A percentile compares a stretch with the other conserved stretches of the same genome.
Evolutionary conservation across 805 yeast species (phyloP).

Genomic region (Lipomyces anomalus): DNA sequence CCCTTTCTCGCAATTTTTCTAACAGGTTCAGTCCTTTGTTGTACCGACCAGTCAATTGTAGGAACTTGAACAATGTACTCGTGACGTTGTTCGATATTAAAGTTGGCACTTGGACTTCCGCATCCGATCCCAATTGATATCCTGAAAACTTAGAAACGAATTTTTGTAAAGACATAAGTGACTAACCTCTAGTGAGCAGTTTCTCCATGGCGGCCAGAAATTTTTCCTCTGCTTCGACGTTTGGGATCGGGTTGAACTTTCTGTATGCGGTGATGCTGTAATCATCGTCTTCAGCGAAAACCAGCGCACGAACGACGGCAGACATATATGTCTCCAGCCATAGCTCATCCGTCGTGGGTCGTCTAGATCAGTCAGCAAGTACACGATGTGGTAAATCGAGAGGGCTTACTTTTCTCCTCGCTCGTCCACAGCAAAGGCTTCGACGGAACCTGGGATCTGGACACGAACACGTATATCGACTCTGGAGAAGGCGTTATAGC

Average conservation of each 20-base stretch:
- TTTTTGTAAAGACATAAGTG: no score
- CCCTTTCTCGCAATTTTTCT: constrained; percentile 44
- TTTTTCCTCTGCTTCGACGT: constrained; percentile 42
- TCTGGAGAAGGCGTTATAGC: constrained; percentile 66
- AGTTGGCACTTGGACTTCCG: constrained; percentile 66
- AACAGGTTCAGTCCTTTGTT: constrained; percentile 58
- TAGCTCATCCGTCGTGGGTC: constrained; percentile 31
- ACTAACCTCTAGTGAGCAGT: constrained; percentile 56
- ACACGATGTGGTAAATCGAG: not conserved
- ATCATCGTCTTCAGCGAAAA: constrained; percentile 75
- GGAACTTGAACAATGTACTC: constrained; percentile 62
- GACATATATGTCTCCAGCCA: constrained; percentile 53
- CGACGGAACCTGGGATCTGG: constrained; percentile 47
- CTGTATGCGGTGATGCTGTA: constrained; percentile 77
- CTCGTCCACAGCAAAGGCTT: constrained; percentile 35
- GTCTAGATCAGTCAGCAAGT: constrained; percentile 9
- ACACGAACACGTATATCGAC: constrained; percentile 69
- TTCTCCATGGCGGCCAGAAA: constrained; percentile 63
- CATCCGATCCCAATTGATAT: constrained; percentile 55
- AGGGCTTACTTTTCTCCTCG: constrained; percentile 35
- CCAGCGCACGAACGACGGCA: constrained; percentile 67
- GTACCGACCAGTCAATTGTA: constrained; percentile 60
- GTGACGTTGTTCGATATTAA: constrained; percentile 61
- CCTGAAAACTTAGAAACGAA: constrained; percentile 3
- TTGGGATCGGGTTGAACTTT: constrained; percentile 67